Percentiles rank a stretch among this genome's conserved stretches.
Conservation (phyloP, 169 alveolate species). For the Plasmodium vivax region DNA sequence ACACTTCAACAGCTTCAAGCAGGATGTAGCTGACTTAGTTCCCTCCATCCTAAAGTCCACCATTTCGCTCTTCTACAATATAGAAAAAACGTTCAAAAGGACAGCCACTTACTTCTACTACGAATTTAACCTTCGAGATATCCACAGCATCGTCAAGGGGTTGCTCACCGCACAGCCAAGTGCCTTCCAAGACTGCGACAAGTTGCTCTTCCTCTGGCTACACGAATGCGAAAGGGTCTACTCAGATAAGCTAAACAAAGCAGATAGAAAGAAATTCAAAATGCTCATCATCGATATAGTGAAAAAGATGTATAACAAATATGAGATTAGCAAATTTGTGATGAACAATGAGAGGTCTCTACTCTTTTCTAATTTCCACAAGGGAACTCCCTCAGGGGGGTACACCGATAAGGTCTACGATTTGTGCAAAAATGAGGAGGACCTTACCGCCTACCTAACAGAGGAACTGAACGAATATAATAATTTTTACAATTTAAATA, state of each 20-base stretch:
- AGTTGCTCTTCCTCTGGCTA: conserved; percentile 93
- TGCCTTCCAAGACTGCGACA: conserved; percentile 91
- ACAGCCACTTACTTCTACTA: conserved; percentile 97
- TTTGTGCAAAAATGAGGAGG: conserved; percentile 88
- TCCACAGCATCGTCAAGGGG: conserved; percentile 95
- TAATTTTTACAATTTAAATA: conserved; percentile 93
- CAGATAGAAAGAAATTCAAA: conserved; percentile 90
- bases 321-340: conserved; percentile 91
- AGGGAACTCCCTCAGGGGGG: conserved; percentile 23
- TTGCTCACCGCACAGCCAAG: conserved; percentile 92
- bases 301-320: conserved; percentile 92
- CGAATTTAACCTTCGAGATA: conserved; percentile 95
- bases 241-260: conserved; percentile 93
- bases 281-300: conserved; percentile 91
- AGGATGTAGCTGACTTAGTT: conserved; percentile 91
- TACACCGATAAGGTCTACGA: conserved; percentile 91
- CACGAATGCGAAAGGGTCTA: conserved; percentile 97
- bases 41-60: conserved; percentile 93
- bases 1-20: conserved; percentile 91
- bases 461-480: conserved; percentile 95
- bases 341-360: conserved; percentile 36
- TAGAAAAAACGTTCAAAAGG: conserved; percentile 93
- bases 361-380: conserved; percentile 79
- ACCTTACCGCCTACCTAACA: conserved; percentile 84
- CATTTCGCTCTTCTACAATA: conserved; percentile 90